Base-by-base conservation (phyloP, 1,284 basidiomycete genomes). In the Ganoderma resinaceum region DNA sequence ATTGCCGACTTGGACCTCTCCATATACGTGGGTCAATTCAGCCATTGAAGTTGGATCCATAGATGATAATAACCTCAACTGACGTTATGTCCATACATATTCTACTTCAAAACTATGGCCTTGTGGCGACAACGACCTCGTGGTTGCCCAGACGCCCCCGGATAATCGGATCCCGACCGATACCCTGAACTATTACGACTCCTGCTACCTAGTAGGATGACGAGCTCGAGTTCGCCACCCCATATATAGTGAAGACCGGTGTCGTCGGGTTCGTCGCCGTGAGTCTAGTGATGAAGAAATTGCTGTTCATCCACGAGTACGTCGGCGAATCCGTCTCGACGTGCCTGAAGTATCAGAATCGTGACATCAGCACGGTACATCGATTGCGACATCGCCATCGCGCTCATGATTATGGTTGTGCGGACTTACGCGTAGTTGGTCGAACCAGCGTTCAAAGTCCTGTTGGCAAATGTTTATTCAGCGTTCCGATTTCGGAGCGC, bases 291-390 rank as follows among this genome's bases (percentile, higher is more conserved):
- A 58, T 58, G n/a, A 58, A 58, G 57, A 58, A 58, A 35, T 58
- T 58, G 35, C 35, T 58, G 57, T 20, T 58, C 57, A 58, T 58
- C 57, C 57, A 58, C 14, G 57, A 58, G 57, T 58, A 58, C 57
- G 35, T 58, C 57, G 57, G 31, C 11, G 57, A 58, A 35, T 58
- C 57, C 35, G 57, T 58, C 35, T 58, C 57, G 29, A 58, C 57
- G 35, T 58, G 57, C 57, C 57, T 58, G 35, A 26, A 49, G 4
- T n/a, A n/a, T n/a, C n/a, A 7, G 18, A 6, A 7, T 7, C 42
- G 26, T 26, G 46, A 49, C 46, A 26, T 49, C 46, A 49, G 46
- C 46, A 23, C 26, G 46, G 46, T 49, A 14, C 46, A 23, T 49
- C 46, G 26, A 49, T 26, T 26, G 46, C 46, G 46, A 26, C 9